Conservation (phyloP, 1,284 basidiomycete species). For the Taiwanofungus camphoratus region DNA sequence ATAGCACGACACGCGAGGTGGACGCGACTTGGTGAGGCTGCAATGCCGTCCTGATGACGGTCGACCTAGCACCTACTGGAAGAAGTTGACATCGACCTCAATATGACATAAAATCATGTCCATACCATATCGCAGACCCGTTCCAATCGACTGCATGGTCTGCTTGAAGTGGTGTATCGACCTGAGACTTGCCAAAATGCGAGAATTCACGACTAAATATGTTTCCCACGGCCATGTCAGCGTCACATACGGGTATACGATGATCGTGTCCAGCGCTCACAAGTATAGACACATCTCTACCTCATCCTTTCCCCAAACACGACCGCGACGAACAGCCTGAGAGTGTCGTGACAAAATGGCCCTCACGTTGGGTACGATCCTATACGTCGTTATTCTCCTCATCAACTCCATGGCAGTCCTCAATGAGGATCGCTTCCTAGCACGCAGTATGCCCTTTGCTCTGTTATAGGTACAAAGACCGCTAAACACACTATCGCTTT, state of each 20-base stretch:
- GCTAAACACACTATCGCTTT: neutral
- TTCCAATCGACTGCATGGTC: slow-evolving; percentile 31
- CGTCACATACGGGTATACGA: neutral
- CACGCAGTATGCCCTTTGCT: slow-evolving; percentile 66
- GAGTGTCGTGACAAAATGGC: too few relatives aligned
- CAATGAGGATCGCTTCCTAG: slow-evolving; percentile 93
- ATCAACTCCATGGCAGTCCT: slow-evolving; percentile 93
- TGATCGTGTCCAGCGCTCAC: too few relatives aligned
- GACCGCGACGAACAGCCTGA: too few relatives aligned
- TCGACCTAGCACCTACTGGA: slow-evolving; percentile 5
- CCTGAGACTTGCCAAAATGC: neutral
- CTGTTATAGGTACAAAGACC: slow-evolving; percentile 9
- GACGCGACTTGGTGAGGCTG: slow-evolving; percentile 22
- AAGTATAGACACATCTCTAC: neutral
- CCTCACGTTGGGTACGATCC: slow-evolving; percentile 64
- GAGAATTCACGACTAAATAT: neutral
- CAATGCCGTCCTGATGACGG: slow-evolving; percentile 4
- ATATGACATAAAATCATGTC: neutral
- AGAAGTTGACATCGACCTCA: slow-evolving; percentile 10
- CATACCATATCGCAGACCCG: slow-evolving; percentile 22
- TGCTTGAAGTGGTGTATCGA: slow-evolving; percentile 9
- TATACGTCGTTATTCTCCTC: slow-evolving; percentile 76
- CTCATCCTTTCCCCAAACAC: neutral
- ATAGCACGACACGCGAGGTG: slow-evolving; percentile 26
- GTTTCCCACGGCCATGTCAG: slow-evolving; percentile 9